These are phyloP conservation scores for Skeletonema tropicum DNA, from an alignment of 108 stramenopile genomes.

Conservation along the genomic window DNA sequence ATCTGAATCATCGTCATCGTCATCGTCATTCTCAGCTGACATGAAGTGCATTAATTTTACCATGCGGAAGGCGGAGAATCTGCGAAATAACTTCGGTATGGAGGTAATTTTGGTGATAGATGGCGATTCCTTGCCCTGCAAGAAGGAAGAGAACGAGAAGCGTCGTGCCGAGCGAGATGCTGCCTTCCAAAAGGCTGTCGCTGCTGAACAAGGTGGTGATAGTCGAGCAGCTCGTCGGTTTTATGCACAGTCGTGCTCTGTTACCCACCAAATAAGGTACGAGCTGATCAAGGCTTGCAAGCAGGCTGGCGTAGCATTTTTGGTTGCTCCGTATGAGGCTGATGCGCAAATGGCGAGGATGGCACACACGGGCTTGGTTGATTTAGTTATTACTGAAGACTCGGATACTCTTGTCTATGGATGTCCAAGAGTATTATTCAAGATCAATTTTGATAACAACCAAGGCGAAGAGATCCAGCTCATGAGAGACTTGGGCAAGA, in stretches of 20 bases:
- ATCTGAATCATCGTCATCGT: neutral
- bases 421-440: slow-evolving; percentile 74
- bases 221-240: slow-evolving; percentile 55
- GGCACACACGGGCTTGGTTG: slow-evolving; percentile 60
- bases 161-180: slow-evolving; percentile 54
- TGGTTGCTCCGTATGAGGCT: slow-evolving; percentile 90
- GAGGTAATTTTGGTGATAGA: slow-evolving; percentile 82
- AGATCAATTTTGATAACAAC: slow-evolving; percentile 66
- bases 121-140: slow-evolving; percentile 72
- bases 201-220: slow-evolving; percentile 55
- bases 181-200: slow-evolving; percentile 48
- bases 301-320: slow-evolving; percentile 45
- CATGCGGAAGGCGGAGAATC: slow-evolving; percentile 53
- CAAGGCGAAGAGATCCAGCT: slow-evolving; percentile 71
- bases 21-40: slow-evolving; percentile 15
- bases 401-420: slow-evolving; percentile 75
- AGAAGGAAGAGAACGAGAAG: slow-evolving; percentile 61
- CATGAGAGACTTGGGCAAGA: slow-evolving; percentile 52
- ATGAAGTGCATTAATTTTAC: slow-evolving; percentile 54
- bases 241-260: slow-evolving; percentile 57
- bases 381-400: slow-evolving; percentile 86
- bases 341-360: slow-evolving; percentile 90
- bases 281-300: slow-evolving; percentile 52
- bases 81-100: slow-evolving; percentile 52
- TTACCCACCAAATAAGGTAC: slow-evolving; percentile 65